Base-by-base conservation (phyloP, 177 flowering plant genomes). In the Vitis hybrid region DNA sequence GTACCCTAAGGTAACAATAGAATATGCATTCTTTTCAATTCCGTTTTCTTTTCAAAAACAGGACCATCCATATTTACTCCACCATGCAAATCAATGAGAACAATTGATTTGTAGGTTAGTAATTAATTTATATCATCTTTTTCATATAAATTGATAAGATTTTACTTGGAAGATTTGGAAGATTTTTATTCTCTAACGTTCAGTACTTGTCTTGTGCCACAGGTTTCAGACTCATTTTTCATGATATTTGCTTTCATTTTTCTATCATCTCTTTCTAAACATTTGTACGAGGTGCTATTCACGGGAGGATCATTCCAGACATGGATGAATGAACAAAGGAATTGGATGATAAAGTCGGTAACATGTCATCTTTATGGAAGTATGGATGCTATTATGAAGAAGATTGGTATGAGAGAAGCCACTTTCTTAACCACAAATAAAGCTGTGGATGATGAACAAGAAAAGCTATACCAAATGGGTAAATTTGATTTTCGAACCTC, bases 391-490 rank as follows among this genome's bases (percentile, higher is more conserved):
- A 12, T 80, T 5, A 1, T 79, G 78, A 74, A 80, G 35, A 62
- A 30, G 51, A 6, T 77, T 30, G 87, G 87, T 8, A 1, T 70
- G 55, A 76, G 67, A 52, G 65, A 83, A 70, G 82, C 83, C 11
- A 79, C 67, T 54, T 86, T 86, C 76, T 11, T 65, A 57, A 84
- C 78, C 16, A 86, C 87, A 24, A 76, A 79, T 50, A 85, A 86
- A 68, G 82, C 51, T 4, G 69, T n/a, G 0, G 81, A 84, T 21
- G 68, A 76, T 6, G 83, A 80, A 65, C 72, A 77, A 56, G 6
- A 64, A 0, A 68, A 76, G 52, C 56, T 52, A 18, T 84, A 86
- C 70, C 27, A 82, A 21, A 77, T 16, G 75, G 90, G 81, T 4
- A 60, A 32, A 15, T 81, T 73, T 14, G 77, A 87, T 76, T 88